These are phyloP conservation scores for Ilyonectria sp. DNA, from an alignment of 2,329 filamentous ascomycete genomes.

Conservation along the genomic window DNA sequence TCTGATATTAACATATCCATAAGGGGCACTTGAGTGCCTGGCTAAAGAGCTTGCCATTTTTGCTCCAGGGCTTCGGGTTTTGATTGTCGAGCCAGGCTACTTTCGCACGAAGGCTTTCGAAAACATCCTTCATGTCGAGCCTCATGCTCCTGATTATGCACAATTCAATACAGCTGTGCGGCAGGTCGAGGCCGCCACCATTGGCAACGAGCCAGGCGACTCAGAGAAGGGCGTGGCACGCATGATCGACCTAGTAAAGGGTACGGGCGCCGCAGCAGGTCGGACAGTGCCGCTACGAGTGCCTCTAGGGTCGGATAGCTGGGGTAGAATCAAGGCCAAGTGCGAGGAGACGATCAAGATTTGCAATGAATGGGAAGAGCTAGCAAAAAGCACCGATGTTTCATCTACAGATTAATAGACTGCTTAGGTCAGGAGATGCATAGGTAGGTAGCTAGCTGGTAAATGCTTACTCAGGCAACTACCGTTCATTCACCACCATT, in stretches of 20 bases:
- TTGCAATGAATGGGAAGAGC: slow-evolving; percentile 64
- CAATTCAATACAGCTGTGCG: slow-evolving; percentile 49
- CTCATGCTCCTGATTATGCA: slow-evolving; percentile 47
- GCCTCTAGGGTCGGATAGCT: slow-evolving; percentile 69
- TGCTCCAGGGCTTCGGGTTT: slow-evolving; percentile 50
- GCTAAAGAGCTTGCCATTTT: slow-evolving; percentile 45
- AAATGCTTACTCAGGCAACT: no score
- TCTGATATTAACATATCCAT: neutral
- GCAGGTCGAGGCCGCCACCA: slow-evolving; percentile 33
- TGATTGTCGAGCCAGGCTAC: slow-evolving; percentile 57
- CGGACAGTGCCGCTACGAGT: slow-evolving; percentile 61
- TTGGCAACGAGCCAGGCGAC: slow-evolving; percentile 56
- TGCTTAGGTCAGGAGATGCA: neutral
- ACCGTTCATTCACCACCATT: no score
- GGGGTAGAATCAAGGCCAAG: slow-evolving; percentile 63
- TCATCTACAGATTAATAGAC: neutral
- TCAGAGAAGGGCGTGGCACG: slow-evolving; percentile 63
- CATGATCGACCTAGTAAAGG: slow-evolving; percentile 69
- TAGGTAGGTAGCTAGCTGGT: neutral
- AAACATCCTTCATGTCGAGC: slow-evolving; percentile 50
- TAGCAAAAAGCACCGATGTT: slow-evolving; percentile 64
- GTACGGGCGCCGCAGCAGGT: slow-evolving; percentile 56
- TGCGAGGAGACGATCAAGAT: slow-evolving; percentile 64
- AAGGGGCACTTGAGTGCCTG: slow-evolving; percentile 46
- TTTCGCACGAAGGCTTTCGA: slow-evolving; percentile 60